Evolutionary conservation across 2,329 filamentous ascomycete genomes (phyloP), one percentile per base, ranked within the genome.

Genomic region (Penicillium italicum): DNA sequence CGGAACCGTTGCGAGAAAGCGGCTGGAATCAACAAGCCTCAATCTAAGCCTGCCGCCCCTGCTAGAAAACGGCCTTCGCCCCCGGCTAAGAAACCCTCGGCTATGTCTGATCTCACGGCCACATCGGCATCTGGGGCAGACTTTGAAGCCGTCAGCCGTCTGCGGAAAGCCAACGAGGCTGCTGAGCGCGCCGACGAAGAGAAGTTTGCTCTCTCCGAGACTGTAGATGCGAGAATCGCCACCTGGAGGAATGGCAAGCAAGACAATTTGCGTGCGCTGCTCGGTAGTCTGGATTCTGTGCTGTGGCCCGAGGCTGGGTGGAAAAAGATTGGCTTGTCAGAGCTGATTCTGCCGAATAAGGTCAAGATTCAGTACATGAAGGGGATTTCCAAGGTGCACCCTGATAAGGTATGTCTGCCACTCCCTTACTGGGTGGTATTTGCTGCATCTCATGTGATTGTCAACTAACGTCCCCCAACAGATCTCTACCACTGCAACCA

Each of bases 351-450:
- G 82, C 86, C 91, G 33, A 91, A 90, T 64, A 96, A 93, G 80
- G 94, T 97, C 72, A 99, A 99, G 83, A 88, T 99, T 62, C 81
- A 89, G 57, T 99, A 99, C 72, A 97, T 99, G 94, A 97, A 96
- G 83, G 94, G 93, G 6, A 97, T 99, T 81, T 90, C 88, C 11
- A 97, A 97, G 81, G 94, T 94, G 65, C 94, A 99, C 81, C 94
- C 94, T 58, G 94, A 99, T 74, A 99, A 99, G 88, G 94, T 97
- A 80, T 75, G 85, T 74, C 63, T 58, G n/a, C n/a, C n/a, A 18
- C 31, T 57, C 56, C 57, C 16, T 50, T 26, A 7, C n/a, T 28
- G 7, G 5, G 30, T 34, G 37, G 31, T 26, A 9, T 36, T 53
- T 11, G 22, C 42, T 42, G 4, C 22, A 44, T 48, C 40, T 30